These are phyloP conservation scores for Aureobasidium sp. DNA, from an alignment of 2,329 filamentous ascomycete species.

Conservation along the genomic window DNA sequence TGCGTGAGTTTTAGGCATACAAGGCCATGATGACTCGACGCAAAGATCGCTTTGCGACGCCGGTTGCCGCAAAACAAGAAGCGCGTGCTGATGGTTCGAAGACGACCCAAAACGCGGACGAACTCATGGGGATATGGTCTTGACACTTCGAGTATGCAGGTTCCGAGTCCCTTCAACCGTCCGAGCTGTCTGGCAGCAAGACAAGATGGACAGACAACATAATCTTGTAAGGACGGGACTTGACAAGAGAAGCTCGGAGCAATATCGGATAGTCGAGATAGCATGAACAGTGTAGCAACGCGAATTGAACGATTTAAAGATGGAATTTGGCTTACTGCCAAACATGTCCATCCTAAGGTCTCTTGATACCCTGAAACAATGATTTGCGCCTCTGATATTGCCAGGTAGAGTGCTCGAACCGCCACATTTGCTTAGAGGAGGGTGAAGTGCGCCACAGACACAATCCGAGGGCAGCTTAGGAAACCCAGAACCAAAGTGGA, in stretches of 20 bases:
- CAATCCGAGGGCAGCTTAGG: not conserved
- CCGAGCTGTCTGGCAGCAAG: not conserved
- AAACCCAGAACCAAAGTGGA: not conserved
- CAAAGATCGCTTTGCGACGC: not conserved
- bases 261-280: not conserved
- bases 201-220: not conserved
- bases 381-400: not conserved
- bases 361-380: not conserved
- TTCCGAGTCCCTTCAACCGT: not conserved
- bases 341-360: not conserved
- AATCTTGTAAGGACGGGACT: not conserved
- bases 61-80: not conserved
- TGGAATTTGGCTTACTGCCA: not conserved
- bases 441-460: not conserved
- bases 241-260: not conserved
- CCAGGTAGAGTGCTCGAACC: not conserved
- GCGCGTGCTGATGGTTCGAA: not conserved
- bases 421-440: not conserved
- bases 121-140: not conserved
- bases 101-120: not conserved
- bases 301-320: not conserved
- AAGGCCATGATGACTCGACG: not conserved
- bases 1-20: not conserved
- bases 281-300: not conserved
- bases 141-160: not conserved